These are phyloP conservation scores for Blastobotrys serpentis DNA, from an alignment of 1,139 yeast species.

Conservation along the genomic window DNA sequence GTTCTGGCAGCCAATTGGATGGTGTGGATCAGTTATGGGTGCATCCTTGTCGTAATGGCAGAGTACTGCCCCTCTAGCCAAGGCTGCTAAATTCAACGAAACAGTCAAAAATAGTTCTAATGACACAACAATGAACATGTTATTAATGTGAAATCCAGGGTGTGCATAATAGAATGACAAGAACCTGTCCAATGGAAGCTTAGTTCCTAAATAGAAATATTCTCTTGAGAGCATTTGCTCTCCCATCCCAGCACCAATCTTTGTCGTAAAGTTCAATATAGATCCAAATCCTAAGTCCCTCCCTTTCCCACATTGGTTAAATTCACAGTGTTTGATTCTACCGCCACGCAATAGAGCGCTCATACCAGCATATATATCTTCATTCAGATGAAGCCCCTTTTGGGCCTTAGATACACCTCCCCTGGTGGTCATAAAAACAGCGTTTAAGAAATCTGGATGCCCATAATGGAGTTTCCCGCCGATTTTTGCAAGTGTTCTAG, in stretches of 20 bases:
- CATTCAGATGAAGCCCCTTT: slow-evolving; percentile 96
- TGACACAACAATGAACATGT: slow-evolving; percentile 91
- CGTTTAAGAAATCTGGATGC: slow-evolving; percentile 98
- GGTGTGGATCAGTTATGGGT: slow-evolving; percentile 81
- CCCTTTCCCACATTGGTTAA: slow-evolving; percentile 99
- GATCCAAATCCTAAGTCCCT: slow-evolving; percentile 99
- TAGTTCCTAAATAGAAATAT: slow-evolving; percentile 96
- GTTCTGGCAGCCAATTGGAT: slow-evolving; percentile 94
- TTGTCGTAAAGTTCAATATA: slow-evolving; percentile 95
- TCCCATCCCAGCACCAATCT: slow-evolving; percentile 99
- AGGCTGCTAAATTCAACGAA: slow-evolving; percentile 83
- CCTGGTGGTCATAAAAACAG: slow-evolving; percentile 92
- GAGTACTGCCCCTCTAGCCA: slow-evolving; percentile 85
- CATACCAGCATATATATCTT: slow-evolving; percentile 99
- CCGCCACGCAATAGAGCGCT: slow-evolving; percentile 97
- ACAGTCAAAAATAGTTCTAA: slow-evolving; percentile 91
- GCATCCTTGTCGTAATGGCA: slow-evolving; percentile 80
- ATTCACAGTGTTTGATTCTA: slow-evolving; percentile 97
- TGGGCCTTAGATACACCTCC: slow-evolving; percentile 99
- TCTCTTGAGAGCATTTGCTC: slow-evolving; percentile 99
- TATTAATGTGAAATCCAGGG: slow-evolving; percentile 98
- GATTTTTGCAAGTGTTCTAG: slow-evolving; percentile 95
- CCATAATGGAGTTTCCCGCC: slow-evolving; percentile 99
- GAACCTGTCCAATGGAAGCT: slow-evolving; percentile 95
- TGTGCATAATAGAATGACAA: slow-evolving; percentile 97